Evolutionary conservation across 257 asterid genomes (phyloP), one percentile per base, ranked within the genome.

Genomic region (Solanum verrucosum): DNA sequence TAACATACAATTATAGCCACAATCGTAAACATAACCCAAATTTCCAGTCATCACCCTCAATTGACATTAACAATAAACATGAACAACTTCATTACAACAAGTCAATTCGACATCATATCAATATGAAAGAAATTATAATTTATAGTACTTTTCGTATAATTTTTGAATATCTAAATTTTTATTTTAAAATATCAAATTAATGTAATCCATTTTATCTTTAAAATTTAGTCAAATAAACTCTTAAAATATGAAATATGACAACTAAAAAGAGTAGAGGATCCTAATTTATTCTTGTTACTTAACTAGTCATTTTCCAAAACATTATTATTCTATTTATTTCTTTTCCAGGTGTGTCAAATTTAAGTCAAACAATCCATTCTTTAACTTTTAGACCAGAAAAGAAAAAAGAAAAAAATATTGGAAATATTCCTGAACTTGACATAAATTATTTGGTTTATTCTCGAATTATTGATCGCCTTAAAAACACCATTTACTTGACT

Each of bases 401-500:
- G 23, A 0, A 18, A 56, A 56, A 18, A 0, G 1, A 44, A 46
- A 46, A 0, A 52, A 5, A 2, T 16, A 16, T 15, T 52, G 11
- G 25, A 56, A 18, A 2, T 52, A 52, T 0, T 0, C 0, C 0
- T 52, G 4, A 16, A 18, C n/a, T 52, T 52, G 6, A 52, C 3
- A 52, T 1, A 6, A 52, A 52, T 0, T 52, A 52, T 52, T 46
- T 46, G 18, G 0, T 46, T 46, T 46, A 2, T 46, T 46, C 0
- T 46, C 0, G 3, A 46, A 14, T 46, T 46, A 46, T 46, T 46
- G 7, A 49, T 49, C 0, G 7, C 59, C 2, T 49, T 49, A 49
- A 49, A 49, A 49, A 15, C 0, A 49, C 0, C 0, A 0, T 49
- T 3, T 49, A 49, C 0, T 49, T 20, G 11, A 52, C 2, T 20